Evolutionary conservation across 192 early-diverging fungal species (phyloP), one percentile per base, ranked within the genome.

Genomic region (Coemansia sp.): DNA sequence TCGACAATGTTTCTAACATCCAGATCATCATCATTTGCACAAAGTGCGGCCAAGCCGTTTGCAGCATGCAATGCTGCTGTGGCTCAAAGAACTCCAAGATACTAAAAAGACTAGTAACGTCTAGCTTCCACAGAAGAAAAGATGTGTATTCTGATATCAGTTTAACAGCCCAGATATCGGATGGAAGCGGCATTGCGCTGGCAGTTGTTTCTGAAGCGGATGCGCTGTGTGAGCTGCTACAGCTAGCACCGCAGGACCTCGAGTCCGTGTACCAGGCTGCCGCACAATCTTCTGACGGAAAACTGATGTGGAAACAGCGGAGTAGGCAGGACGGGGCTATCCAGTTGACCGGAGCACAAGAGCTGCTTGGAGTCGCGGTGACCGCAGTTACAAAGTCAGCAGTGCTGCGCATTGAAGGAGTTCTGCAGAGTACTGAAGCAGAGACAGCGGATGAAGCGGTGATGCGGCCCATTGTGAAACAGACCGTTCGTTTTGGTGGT

Each of bases 101-200:
- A 41, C 56, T 62, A 16, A 58, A 58, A n/a, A 40, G 10, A 15
- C n/a, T 41, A 1, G 13, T 15, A 58, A 7, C 36, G 36, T 5
- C 46, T 11, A n/a, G 16, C 12, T 22, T 21, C 1, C 49, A 3
- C 2, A 21, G 19, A 52, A 52, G 21, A 7, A 36, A 18, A 1
- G n/a, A 8, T 7, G n/a, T 55, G 12, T 11, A 22, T 5, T 41
- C 47, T 11, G 42, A 45, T 0, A 45, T 66, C 26, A 73, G 71
- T 58, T 26, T 75, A 47, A 32, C 57, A 36, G 72, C 67, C 15
- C 64, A 71, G 21, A 67, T 69, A 11, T 57, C 73, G 1, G 78
- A 81, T 36, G 78, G 78, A 37, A 81, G 78, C 51, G 78, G 78
- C 0, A 66, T 73, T 36, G 73, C 70, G n/a, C 54, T 70, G 40